Percentiles rank a stretch among this genome's conserved stretches.
Evolutionary conservation across 768 basidiomycete species (phyloP).

Genomic region (Mrakia frigida): DNA sequence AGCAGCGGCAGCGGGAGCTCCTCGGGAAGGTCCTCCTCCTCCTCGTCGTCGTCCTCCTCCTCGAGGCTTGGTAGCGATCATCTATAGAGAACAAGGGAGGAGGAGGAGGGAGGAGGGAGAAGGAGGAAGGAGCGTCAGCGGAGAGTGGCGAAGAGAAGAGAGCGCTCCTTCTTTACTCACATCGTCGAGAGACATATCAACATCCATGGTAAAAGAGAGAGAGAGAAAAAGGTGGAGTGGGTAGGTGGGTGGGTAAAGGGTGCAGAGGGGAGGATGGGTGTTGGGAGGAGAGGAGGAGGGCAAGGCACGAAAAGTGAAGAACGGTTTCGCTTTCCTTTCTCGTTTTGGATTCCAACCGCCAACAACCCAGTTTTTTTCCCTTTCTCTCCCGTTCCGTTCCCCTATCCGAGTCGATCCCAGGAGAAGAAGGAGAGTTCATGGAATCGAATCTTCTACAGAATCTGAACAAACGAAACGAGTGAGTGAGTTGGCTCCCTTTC

Average conservation of each 20-base stretch:
- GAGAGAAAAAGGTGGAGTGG: neutral
- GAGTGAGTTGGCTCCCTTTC: no score
- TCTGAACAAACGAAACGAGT: no score
- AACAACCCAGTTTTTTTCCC: neutral
- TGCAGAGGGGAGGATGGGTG: neutral
- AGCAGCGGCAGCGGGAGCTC: conserved; percentile 44
- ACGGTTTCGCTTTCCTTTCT: neutral
- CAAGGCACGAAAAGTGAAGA: neutral
- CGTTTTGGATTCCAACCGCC: neutral
- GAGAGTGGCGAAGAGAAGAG: neutral
- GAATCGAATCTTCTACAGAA: no score
- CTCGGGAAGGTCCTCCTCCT: conserved; percentile 20
- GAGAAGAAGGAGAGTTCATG: no score
- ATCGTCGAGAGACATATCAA: conserved; percentile 44
- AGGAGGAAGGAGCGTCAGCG: neutral
- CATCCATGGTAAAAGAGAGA: conserved; percentile 38
- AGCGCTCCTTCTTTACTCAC: no score
- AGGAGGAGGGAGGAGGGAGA: neutral
- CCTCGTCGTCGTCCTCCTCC: conserved; percentile 35
- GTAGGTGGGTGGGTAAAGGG: neutral
- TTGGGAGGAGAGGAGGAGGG: neutral
- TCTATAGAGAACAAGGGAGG: conserved; percentile 32
- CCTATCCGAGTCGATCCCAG: no score
- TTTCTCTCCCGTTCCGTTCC: no score
- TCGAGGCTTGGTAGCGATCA: conserved; percentile 39